These are phyloP conservation scores for Trichoderma sp. DNA, from an alignment of 2,329 filamentous ascomycete genomes.

Conservation along the genomic window DNA sequence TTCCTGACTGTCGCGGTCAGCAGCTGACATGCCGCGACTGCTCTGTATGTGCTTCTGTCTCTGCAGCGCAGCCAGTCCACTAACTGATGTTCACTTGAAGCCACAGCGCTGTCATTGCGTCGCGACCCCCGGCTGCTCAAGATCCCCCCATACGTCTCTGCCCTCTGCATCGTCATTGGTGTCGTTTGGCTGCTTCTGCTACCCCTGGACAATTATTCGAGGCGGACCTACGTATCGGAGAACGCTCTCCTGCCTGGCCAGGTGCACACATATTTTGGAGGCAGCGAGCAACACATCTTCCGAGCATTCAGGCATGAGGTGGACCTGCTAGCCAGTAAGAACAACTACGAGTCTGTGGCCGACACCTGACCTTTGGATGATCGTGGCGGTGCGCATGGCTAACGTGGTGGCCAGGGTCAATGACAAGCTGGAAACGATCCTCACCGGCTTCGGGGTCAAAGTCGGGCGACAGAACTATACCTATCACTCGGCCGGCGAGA, in stretches of 20 bases:
- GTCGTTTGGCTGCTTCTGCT: slow-evolving; percentile 88
- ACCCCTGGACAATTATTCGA: slow-evolving; percentile 86
- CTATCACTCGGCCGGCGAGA: slow-evolving; percentile 76
- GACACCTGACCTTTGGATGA: not conserved
- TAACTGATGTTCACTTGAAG: slow-evolving; percentile 39
- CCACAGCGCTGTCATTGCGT: slow-evolving; percentile 69
- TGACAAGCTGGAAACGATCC: slow-evolving; percentile 71
- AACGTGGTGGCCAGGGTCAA: slow-evolving; percentile 54
- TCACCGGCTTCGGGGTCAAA: slow-evolving; percentile 80
- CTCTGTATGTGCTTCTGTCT: slow-evolving; percentile 25
- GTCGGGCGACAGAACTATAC: slow-evolving; percentile 85
- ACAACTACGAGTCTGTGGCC: slow-evolving; percentile 54
- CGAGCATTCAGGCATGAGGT: slow-evolving; percentile 87
- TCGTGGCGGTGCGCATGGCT: not conserved
- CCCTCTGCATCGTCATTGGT: slow-evolving; percentile 81
- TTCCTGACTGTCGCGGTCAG: not conserved
- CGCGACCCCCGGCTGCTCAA: slow-evolving; percentile 80
- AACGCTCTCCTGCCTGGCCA: slow-evolving; percentile 94
- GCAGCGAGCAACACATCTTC: slow-evolving; percentile 94
- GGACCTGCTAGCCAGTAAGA: slow-evolving; percentile 58
- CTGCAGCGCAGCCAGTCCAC: not conserved
- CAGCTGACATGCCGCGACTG: slow-evolving; percentile 27
- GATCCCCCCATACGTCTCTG: slow-evolving; percentile 83
- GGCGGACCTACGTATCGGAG: slow-evolving; percentile 93
- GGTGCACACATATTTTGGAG: slow-evolving; percentile 96